A percentile compares a stretch with the other conserved stretches of the same genome.
Evolutionary conservation across 1,284 basidiomycete genomes (phyloP).

Genomic region (Quambalaria eucalypti): DNA sequence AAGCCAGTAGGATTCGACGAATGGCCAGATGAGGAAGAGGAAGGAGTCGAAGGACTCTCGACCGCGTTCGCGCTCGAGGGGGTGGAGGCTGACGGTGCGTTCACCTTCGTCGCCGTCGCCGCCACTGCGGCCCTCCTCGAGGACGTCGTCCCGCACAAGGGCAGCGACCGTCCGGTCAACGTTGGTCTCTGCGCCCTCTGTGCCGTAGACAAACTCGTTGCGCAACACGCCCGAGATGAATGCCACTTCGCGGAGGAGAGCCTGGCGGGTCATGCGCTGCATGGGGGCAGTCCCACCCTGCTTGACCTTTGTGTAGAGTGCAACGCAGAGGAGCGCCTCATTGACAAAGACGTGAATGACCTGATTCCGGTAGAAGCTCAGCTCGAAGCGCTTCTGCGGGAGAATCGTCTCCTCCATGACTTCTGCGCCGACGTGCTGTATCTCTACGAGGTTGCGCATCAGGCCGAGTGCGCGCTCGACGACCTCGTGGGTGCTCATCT

Average conservation of each 20-base stretch:
- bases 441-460: constrained; percentile 45
- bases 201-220: constrained; percentile 47
- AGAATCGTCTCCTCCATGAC: constrained; percentile 47
- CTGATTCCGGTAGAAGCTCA: constrained; percentile 48
- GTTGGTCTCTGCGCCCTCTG: constrained; percentile 43
- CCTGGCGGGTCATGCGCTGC: constrained; percentile 38
- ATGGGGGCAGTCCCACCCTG: constrained; percentile 42
- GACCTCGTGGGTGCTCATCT: constrained; percentile 34
- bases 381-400: constrained; percentile 45
- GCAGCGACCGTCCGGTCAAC: constrained; percentile 30
- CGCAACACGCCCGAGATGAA: constrained; percentile 45
- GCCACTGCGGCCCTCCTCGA: constrained; percentile 2
- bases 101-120: neutral
- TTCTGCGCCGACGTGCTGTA: constrained; percentile 28
- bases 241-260: constrained; percentile 30
- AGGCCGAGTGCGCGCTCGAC: constrained; percentile 42
- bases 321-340: constrained; percentile 29
- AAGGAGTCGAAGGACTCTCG: constrained; percentile 43
- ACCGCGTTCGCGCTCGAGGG: constrained; percentile 37
- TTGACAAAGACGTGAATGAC: constrained; percentile 43
- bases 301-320: constrained; percentile 47
- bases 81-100: constrained; percentile 17
- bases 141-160: constrained; percentile 15
- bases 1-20: constrained; percentile 46
- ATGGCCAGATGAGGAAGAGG: constrained; percentile 42